These are phyloP conservation scores for Cephalotrichum gorgonifer DNA, from an alignment of 2,329 filamentous ascomycete genomes.

Conservation along the genomic window DNA sequence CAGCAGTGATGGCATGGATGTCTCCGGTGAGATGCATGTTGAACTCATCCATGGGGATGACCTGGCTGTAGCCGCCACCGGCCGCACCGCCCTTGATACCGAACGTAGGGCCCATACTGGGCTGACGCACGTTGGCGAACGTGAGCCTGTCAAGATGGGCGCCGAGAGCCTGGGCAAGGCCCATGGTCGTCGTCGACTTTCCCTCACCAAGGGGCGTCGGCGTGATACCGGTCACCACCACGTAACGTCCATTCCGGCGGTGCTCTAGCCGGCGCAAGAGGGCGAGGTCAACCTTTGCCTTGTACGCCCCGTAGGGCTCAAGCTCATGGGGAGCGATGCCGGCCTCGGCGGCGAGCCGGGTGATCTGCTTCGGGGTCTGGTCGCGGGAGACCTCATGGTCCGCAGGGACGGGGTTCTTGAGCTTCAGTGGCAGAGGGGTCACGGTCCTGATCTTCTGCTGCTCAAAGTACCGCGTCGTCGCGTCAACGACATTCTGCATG, in stretches of 20 bases:
- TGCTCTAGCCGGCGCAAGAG: conserved; percentile 78
- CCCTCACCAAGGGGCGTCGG: conserved; percentile 94
- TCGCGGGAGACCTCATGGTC: conserved; percentile 87
- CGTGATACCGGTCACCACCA: conserved; percentile 91
- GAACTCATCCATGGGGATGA: conserved; percentile 99
- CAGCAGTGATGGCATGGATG: conserved; percentile 93
- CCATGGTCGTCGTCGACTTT: conserved; percentile 97
- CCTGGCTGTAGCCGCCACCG: conserved; percentile 95
- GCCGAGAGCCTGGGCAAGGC: conserved; percentile 83
- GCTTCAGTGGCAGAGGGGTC: conserved; percentile 71
- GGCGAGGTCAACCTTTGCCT: conserved; percentile 84
- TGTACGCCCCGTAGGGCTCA: conserved; percentile 89
- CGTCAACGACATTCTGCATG: conserved; percentile 86
- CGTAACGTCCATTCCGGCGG: conserved; percentile 78
- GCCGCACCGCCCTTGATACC: conserved; percentile 98
- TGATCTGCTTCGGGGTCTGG: conserved; percentile 88
- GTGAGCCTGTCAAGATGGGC: conserved; percentile 79
- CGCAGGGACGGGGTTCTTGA: conserved; percentile 76
- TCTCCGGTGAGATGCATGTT: conserved; percentile 96
- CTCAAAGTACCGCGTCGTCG: conserved; percentile 72
- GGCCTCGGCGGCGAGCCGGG: conserved; percentile 70
- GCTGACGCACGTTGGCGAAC: conserved; percentile 95
- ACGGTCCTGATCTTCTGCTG: conserved; percentile 72
- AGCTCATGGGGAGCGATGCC: conserved; percentile 83
- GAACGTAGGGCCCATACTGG: conserved; percentile 94